Evolutionary conservation across 371 early-diverging fungal species (phyloP), one percentile per base, ranked within the genome.

Genomic region (Zopfochytrium polystomum): DNA sequence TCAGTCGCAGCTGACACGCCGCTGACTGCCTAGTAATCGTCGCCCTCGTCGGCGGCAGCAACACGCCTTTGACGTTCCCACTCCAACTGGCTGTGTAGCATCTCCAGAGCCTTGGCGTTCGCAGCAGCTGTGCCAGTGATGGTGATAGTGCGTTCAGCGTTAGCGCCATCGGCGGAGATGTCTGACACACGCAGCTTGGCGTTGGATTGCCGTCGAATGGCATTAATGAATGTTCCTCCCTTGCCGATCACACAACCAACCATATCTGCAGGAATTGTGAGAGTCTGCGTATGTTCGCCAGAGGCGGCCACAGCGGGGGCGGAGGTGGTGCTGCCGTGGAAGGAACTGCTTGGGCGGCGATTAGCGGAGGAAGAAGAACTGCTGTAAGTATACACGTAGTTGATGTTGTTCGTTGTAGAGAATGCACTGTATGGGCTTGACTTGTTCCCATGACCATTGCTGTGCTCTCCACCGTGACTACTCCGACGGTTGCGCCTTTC

Each of bases 221-320:
- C 61, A 55, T 69, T 67, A 58, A 80, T 74, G 47, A 66, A 63
- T 5, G 61, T 29, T 6, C 80, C 80, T 20, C 75, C 76, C n/a
- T 70, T 68, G 30, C 80, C 80, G 50, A 80, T 80, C 55, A 80
- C 72, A 57, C 69, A 60, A 26, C 80, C 80, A 25, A 78, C 73
- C 68, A 80, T 62, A 27, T 72, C 76, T 25, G 53, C 60, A 15
- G 77, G 77, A 47, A 79, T 57, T 11, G 63, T 33, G 46, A 74
- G 52, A 20, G 63, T 71, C 52, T 72, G 66, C 48, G 72, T 65
- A 25, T 68, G 48, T 35, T 52, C n/a, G n/a, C n/a, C n/a, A n/a
- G n/a, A n/a, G n/a, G n/a, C n/a, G n/a, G n/a, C n/a, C n/a, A n/a
- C n/a, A n/a, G n/a, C n/a, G n/a, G n/a, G n/a, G n/a, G n/a, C n/a